Evolutionary conservation across 345 rosid genomes (phyloP), one percentile per base, ranked within the genome.

Genomic region (Litchi chinensis): DNA sequence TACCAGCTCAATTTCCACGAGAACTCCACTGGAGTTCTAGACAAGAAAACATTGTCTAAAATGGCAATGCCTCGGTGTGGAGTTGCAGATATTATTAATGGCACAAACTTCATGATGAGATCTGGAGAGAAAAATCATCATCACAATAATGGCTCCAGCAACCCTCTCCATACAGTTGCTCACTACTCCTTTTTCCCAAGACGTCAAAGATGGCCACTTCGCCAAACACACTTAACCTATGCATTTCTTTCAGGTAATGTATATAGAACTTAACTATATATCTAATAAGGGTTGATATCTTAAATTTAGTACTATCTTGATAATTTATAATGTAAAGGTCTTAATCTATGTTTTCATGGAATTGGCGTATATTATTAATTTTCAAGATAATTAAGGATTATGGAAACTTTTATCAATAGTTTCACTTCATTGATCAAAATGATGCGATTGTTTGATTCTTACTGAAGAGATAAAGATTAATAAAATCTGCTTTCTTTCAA

Each of bases 181-280:
- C 89, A 79, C 24, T 21, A 3, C 63, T 21, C 63, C 5, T 59
- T 59, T 16, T 16, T 16, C 24, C 10, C 24, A 2, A 75, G 73
- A 40, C 60, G 13, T 1, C 87, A 80, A 26, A 80, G 26, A 44
- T 86, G 90, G 90, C 82, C 85, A 16, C 11, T 73, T 19, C 32
- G 69, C 21, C 78, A 82, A 73, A 48, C 32, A 59, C 56, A 28
- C 6, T 83, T 89, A 41, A 79, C 85, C 39, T 85, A 82, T 8
- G 83, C 63, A 9, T 81, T 82, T 18, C 57, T 21, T 12, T 48
- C 70, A 0, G 79, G 76, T 60, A 60, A 50, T 4, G 0, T 46
- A 13, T 26, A 26, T 26, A 26, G 15, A 32, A 3, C 2, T 32
- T 46, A 46, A 4, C 10, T 26, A 26, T 26, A 26, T 26, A 26